Evolutionary conservation across 768 basidiomycete species (phyloP), one percentile per base, ranked within the genome.

Genomic region (Pisolithus marmoratus): DNA sequence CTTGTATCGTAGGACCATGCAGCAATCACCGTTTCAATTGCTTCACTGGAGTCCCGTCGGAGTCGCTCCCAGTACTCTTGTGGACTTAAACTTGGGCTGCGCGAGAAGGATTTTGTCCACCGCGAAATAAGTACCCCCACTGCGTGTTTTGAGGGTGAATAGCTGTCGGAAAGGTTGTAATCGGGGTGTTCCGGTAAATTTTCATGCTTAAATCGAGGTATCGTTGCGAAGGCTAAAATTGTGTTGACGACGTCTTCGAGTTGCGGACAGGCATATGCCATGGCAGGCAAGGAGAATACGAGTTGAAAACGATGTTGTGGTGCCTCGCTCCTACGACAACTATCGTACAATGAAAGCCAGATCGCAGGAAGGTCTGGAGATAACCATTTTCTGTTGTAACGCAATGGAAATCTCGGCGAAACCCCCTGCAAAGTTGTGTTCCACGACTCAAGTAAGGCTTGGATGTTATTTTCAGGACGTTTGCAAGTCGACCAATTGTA

Each of bases 371-470:
- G 55, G 27, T 51, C 8, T 0, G 57, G 62, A 0, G 27, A 8
- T 40, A 74, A 51, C 66, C 71, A 73, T 5, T 61, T 57, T 14
- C 45, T 54, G 22, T 54, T 56, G 41, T 72, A 72, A 14, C 44
- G 60, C 6, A 63, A 38, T 6, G 40, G 38, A 20, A 29, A 12
- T 41, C 23, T 11, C 17, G 15, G 47, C 7, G 60, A 9, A 55
- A 11, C 2, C 31, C 22, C 7, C 26, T 12, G 6, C 49, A 38
- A 48, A 38, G 5, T 5, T 36, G n/a, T n/a, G n/a, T n/a, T n/a
- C 56, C 53, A 60, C 1, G 59, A 52, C 37, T 58, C 34, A 38
- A 50, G 1, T 54, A 63, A 29, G 20, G 15, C 9, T 27, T 36
- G 17, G 20, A 63, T 41, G 23, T 43, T 5, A 17, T 34, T 41